Conservation (phyloP, 305 asterid species). For the Lippia alba region DNA sequence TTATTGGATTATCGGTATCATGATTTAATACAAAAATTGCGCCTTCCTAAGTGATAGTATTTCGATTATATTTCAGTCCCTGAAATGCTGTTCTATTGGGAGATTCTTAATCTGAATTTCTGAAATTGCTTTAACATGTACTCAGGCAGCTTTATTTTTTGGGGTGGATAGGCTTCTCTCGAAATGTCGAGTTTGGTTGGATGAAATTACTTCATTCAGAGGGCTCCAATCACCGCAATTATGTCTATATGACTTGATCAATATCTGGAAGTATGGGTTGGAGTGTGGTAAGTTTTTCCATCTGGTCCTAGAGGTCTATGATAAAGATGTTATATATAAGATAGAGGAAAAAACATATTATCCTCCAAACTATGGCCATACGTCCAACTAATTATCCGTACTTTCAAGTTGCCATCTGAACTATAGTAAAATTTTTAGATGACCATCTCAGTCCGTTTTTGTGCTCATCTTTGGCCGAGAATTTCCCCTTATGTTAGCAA, state of each 20-base stretch:
- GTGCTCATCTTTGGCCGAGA: too few species aligned
- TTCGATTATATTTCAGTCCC: not conserved
- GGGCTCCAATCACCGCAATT: slow-evolving; percentile 50
- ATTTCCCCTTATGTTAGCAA: too few species aligned
- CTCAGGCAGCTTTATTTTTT: slow-evolving; percentile 86
- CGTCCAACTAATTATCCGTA: too few species aligned
- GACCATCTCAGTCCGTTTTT: too few species aligned
- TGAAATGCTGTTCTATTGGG: slow-evolving; percentile 22
- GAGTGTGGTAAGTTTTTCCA: slow-evolving; percentile 62
- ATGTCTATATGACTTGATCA: slow-evolving; percentile 56
- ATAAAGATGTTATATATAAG: slow-evolving; percentile 21
- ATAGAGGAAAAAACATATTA: not conserved
- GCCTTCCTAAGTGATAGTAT: not conserved
- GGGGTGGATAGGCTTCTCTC: slow-evolving; percentile 78
- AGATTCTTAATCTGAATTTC: slow-evolving; percentile 26
- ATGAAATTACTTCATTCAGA: slow-evolving; percentile 51
- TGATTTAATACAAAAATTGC: not conserved
- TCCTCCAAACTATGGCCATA: too few species aligned
- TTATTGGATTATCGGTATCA: not conserved
- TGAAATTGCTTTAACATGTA: slow-evolving; percentile 32
- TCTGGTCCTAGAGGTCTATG: slow-evolving; percentile 25
- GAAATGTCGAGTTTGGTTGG: slow-evolving; percentile 73
- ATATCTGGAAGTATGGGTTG: slow-evolving; percentile 69
- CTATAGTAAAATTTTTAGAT: too few species aligned
- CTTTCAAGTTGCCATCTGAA: too few species aligned